These are phyloP conservation scores for Fusarium caatingaense DNA, from an alignment of 2,329 filamentous ascomycete genomes.

Conservation along the genomic window DNA sequence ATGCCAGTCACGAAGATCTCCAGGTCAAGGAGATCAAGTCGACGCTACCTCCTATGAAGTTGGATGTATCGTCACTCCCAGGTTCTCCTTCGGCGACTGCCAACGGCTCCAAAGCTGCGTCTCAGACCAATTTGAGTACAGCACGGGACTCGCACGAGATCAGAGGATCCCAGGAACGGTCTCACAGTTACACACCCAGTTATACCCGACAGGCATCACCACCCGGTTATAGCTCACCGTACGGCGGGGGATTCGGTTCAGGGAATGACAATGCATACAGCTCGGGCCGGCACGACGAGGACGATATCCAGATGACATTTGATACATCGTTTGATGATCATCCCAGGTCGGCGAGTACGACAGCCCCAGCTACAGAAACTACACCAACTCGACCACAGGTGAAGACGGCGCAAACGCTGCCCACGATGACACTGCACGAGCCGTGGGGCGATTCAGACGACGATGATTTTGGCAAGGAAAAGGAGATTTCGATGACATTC, in stretches of 20 bases:
- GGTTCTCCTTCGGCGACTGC: slow-evolving; percentile 38
- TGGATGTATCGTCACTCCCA: slow-evolving; percentile 64
- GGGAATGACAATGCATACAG: slow-evolving; percentile 40
- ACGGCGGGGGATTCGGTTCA: slow-evolving; percentile 35
- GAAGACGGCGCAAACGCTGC: slow-evolving; percentile 60
- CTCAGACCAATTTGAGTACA: slow-evolving; percentile 30
- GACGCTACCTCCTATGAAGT: slow-evolving; percentile 89
- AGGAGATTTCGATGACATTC: slow-evolving; percentile 85
- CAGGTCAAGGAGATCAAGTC: slow-evolving; percentile 85
- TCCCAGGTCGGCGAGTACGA: slow-evolving; percentile 32
- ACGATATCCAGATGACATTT: slow-evolving; percentile 77
- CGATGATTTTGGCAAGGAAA: slow-evolving; percentile 76
- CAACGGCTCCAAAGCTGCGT: slow-evolving; percentile 32
- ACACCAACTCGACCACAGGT: slow-evolving; percentile 45
- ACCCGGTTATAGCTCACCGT: slow-evolving; percentile 38
- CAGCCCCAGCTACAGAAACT: slow-evolving; percentile 48
- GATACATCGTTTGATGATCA: slow-evolving; percentile 68
- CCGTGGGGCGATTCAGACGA: slow-evolving; percentile 78
- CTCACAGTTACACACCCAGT: slow-evolving; percentile 39
- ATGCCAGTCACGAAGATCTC: slow-evolving; percentile 57
- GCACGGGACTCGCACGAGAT: slow-evolving; percentile 44
- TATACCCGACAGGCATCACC: slow-evolving; percentile 35
- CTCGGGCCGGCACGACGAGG: slow-evolving; percentile 52
- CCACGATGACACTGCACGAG: slow-evolving; percentile 65
- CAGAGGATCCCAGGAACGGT: slow-evolving; percentile 38